Base-by-base conservation (phyloP, 371 early-diverging fungal genomes). In the Nematocida parisii region DNA sequence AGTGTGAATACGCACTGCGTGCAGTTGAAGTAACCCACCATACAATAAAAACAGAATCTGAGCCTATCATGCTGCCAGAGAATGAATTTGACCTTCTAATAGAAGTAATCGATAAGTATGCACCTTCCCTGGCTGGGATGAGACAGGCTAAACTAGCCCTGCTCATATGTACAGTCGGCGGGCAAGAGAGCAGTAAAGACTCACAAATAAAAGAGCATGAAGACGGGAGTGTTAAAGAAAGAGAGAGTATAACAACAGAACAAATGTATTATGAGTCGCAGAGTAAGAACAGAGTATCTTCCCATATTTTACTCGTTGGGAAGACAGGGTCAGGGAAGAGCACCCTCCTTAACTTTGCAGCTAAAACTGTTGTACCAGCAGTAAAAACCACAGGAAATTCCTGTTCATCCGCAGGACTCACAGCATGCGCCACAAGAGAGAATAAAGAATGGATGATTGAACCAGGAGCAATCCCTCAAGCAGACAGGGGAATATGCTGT, bases 401-500 rank as follows among this genome's bases (percentile, higher is more conserved):
- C 24, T 86, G 86, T 42, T 54, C 82, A 27, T 84, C 86, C 40
- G 87, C 87, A 33, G 87, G 87, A 0, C 82, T 87, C 6, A 87
- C 87, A 7, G 83, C 84, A 6, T 87, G 87, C 81, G 87, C 87
- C 18, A 64, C 84, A 11, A 68, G 80, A 13, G 85, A 87, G 62
- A 86, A 85, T 60, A 82, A 82, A 20, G 86, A 87, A 15, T 87
- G 87, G 87, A 55, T 82, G 22, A 66, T 87, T 11, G 99, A 99
- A 86, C 93, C 95, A 86, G 99, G 99, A 89, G 99, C 99, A 0
- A 88, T 99, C 57, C 97, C 97, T 1, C 89, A 97, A 74, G 92
- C 93, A 86, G 98, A 99, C 86, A 93, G 93, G 72, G 98, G 98
- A 75, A 88, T 99, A 3, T 99, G 99, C 87, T 96, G 96, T 88